These are phyloP conservation scores for Quercus wislizeni DNA, from an alignment of 306 rosid genomes.

Conservation along the genomic window DNA sequence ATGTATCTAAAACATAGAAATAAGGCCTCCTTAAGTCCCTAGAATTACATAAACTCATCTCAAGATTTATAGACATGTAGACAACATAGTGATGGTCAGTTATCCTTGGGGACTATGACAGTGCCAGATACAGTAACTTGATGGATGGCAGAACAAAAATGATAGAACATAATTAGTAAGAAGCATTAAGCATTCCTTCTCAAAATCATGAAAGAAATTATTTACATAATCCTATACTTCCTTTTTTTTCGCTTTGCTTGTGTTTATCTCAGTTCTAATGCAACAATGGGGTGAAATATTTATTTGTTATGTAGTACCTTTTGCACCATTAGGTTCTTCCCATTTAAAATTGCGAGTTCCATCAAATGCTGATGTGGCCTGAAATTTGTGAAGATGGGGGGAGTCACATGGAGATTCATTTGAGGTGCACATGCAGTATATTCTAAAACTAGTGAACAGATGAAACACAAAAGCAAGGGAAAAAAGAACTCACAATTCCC, in stretches of 20 bases:
- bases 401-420: slow-evolving; percentile 19
- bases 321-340: slow-evolving; percentile 96
- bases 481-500: slow-evolving; percentile 79
- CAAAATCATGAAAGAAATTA: not conserved
- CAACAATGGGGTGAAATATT: not conserved
- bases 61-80: not conserved
- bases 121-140: too few relatives aligned
- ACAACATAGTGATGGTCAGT: not conserved
- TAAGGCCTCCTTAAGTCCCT: not conserved
- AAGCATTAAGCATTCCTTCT: not conserved
- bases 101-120: too few relatives aligned
- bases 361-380: slow-evolving; percentile 91
- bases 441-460: slow-evolving; percentile 12
- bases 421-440: slow-evolving; percentile 8
- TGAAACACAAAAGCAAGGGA: slow-evolving; percentile 22
- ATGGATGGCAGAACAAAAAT: too few relatives aligned
- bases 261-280: not conserved
- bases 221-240: not conserved
- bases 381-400: slow-evolving; percentile 24
- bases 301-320: slow-evolving; percentile 47
- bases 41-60: not conserved
- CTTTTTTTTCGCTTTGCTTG: not conserved
- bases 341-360: slow-evolving; percentile 69
- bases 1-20: not conserved
- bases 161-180: too few relatives aligned